Evolutionary conservation across 116 monocot species (phyloP).

Genomic region (Posidonia oceanica): DNA sequence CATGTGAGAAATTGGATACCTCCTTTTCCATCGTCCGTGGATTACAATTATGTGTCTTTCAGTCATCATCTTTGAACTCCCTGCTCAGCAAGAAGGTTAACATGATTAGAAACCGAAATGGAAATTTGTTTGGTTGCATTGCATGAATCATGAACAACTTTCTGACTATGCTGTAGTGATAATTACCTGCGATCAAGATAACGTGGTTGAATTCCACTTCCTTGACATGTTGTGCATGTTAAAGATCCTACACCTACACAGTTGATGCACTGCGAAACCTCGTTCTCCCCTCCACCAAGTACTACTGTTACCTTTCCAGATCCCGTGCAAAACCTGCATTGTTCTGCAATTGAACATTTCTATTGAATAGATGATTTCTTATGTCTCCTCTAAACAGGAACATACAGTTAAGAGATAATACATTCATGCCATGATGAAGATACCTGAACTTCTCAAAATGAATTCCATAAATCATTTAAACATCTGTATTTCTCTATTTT

Average conservation of each 20-base stretch:
- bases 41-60: background rate
- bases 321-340: constrained; percentile 79
- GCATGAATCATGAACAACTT: no score
- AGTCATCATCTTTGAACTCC: constrained; percentile 76
- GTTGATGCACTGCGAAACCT: constrained; percentile 74
- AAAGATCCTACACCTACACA: constrained; percentile 72
- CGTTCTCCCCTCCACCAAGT: constrained; percentile 65
- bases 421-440: no score
- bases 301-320: constrained; percentile 55
- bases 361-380: constrained; percentile 1
- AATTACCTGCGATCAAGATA: constrained; percentile 82
- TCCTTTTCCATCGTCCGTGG: background rate
- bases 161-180: background rate
- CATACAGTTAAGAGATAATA: background rate
- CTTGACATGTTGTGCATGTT: constrained; percentile 93
- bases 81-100: constrained; percentile 10
- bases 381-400: background rate
- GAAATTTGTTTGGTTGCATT: no score
- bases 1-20: background rate
- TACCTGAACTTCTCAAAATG: no score
- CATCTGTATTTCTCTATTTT: no score
- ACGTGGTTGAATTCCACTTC: constrained; percentile 81
- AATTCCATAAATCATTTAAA: no score
- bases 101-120: no score
- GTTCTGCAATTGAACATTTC: constrained; percentile 43